phyloP scores from a whole-genome alignment of 2,329 filamentous ascomycete genomes.

The Curvularia lunata region DNA sequence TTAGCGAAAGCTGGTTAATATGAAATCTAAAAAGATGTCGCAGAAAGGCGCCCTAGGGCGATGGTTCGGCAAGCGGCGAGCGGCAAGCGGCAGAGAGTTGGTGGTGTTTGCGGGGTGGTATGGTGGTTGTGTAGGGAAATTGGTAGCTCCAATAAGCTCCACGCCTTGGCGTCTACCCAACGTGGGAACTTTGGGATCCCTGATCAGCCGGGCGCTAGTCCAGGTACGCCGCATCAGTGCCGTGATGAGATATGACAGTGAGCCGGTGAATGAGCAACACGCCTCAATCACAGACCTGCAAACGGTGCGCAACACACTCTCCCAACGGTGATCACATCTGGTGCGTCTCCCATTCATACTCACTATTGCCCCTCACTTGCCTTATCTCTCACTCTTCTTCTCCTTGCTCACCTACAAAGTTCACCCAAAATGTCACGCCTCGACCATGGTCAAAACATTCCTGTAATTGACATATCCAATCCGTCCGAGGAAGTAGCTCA shows the following conservation, averaged over 20 bases:
- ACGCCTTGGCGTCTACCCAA: conserved; percentile 14
- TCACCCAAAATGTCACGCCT: conserved; percentile 24
- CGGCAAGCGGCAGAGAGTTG: neutral
- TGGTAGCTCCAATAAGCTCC: conserved; percentile 22
- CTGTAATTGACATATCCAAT: conserved; percentile 80
- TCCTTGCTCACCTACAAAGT: neutral
- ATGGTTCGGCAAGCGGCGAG: neutral
- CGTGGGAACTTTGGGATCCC: conserved; percentile 13
- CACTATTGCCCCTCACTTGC: conserved; percentile 12
- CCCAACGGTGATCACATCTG: neutral
- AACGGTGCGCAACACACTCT: neutral
- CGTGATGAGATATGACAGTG: neutral
- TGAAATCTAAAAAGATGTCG: neutral
- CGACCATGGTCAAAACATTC: conserved; percentile 58
- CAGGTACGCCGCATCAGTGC: conserved; percentile 17
- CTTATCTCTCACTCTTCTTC: neutral
- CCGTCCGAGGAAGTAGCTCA: conserved; percentile 66
- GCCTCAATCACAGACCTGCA: neutral
- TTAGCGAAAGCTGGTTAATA: neutral
- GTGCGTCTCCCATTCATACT: neutral
- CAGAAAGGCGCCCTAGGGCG: neutral
- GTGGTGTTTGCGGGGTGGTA: conserved; percentile 13
- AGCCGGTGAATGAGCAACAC: neutral
- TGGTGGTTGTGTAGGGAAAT: conserved; percentile 15
- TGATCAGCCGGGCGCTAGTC: conserved; percentile 21